These are phyloP conservation scores for Bjerkandera adusta DNA, from an alignment of 1,284 basidiomycete genomes.

Conservation along the genomic window DNA sequence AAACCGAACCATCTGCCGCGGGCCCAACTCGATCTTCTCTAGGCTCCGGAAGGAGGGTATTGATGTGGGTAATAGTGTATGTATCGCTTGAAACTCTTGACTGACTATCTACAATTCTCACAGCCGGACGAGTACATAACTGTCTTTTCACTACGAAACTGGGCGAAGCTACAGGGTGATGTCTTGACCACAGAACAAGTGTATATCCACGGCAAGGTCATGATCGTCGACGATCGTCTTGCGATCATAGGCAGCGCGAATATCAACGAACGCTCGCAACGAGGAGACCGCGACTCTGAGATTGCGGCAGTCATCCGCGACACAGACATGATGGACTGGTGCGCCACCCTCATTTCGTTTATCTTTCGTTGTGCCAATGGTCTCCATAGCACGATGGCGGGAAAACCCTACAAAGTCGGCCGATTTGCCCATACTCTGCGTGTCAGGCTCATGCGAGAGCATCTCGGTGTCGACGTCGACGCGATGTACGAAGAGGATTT, in stretches of 20 bases:
- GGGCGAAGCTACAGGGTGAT: conserved; percentile 89
- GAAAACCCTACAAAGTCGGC: conserved; percentile 93
- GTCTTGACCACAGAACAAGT: conserved; percentile 90
- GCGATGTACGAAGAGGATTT: conserved; percentile 78
- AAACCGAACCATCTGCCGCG: conserved; percentile 85
- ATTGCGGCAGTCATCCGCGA: conserved; percentile 91
- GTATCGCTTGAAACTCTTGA: background rate
- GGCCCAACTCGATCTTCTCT: conserved; percentile 91
- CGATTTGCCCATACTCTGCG: conserved; percentile 95
- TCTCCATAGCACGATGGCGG: conserved; percentile 84
- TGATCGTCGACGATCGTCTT: conserved; percentile 94
- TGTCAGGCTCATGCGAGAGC: conserved; percentile 94
- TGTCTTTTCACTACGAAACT: conserved; percentile 90
- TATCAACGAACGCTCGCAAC: conserved; percentile 96
- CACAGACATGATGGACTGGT: conserved; percentile 95
- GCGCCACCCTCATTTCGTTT: conserved; percentile 21
- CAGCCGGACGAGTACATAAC: conserved; percentile 93
- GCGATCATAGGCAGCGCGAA: conserved; percentile 99
- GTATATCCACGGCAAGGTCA: conserved; percentile 87
- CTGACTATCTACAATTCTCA: conserved; percentile 11
- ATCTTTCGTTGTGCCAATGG: background rate
- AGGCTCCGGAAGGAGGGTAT: conserved; percentile 87
- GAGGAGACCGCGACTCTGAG: conserved; percentile 97
- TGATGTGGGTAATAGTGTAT: conserved; percentile 52
- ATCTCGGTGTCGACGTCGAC: conserved; percentile 95